Evolutionary conservation across 305 asterid species (phyloP).

Genomic region (Solanum chacoense): DNA sequence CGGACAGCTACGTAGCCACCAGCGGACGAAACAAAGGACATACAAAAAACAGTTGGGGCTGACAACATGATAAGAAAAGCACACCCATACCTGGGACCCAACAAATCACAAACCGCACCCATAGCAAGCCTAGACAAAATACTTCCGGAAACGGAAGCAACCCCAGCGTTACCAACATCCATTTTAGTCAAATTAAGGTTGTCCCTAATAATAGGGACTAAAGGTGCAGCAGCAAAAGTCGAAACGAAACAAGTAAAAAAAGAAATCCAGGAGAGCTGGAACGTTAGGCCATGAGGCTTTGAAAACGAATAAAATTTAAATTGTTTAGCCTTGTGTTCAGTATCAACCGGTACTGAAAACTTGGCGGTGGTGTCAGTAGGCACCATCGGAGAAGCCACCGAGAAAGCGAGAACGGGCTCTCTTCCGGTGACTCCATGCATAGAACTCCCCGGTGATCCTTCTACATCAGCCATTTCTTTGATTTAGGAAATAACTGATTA

Average conservation of each 20-base stretch:
- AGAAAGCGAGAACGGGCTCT: conserved; percentile 25
- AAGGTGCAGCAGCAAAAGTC: conserved; percentile 50
- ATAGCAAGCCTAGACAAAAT: conserved; percentile 48
- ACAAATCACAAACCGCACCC: conserved; percentile 50
- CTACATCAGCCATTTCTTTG: conserved; percentile 4
- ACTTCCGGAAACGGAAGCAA: conserved; percentile 55
- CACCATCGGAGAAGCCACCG: conserved; percentile 21
- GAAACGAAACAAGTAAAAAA: conserved; percentile 50
- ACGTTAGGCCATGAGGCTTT: conserved; percentile 41
- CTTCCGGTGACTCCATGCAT: conserved; percentile 35
- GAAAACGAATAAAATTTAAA: conserved; percentile 24
- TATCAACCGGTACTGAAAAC: conserved; percentile 26
- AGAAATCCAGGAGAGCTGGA: conserved; percentile 50
- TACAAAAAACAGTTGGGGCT: conserved; percentile 45
- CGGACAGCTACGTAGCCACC: conserved; percentile 33
- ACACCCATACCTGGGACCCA: conserved; percentile 52
- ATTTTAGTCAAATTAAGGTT: conserved; percentile 24
- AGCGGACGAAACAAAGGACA: conserved; percentile 32
- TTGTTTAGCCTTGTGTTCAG: conserved; percentile 25
- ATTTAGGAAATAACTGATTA: background rate
- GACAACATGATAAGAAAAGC: conserved; percentile 36
- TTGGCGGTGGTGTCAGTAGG: conserved; percentile 21
- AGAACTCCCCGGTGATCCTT: conserved; percentile 33
- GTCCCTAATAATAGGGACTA: conserved; percentile 49
- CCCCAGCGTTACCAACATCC: conserved; percentile 60